phyloP scores from a whole-genome alignment of 768 basidiomycete species.

The Kwoniella sp. region DNA sequence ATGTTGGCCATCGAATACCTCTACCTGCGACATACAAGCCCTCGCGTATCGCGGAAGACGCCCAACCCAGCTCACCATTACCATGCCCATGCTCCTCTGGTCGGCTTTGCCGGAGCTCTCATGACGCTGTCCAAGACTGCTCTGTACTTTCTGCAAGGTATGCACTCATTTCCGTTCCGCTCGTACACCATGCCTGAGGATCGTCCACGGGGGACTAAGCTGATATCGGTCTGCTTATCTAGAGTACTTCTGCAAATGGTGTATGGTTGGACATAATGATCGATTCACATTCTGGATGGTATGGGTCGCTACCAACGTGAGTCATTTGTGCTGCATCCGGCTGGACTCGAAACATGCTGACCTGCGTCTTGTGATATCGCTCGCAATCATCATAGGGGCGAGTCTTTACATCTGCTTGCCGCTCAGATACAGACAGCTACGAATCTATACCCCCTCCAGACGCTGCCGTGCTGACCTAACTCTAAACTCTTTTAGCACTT shows the following conservation, averaged over 20 bases:
- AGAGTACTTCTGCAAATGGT: conserved; percentile 59
- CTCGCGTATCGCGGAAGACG: conserved; percentile 55
- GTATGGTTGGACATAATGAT: conserved; percentile 74
- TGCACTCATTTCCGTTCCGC: conserved; percentile 55
- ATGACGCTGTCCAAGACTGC: conserved; percentile 85
- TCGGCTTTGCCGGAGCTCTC: conserved; percentile 72
- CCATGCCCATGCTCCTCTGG: conserved; percentile 66
- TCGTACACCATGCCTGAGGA: background rate
- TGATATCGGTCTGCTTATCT: background rate
- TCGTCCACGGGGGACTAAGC: background rate
- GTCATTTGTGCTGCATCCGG: too few species aligned
- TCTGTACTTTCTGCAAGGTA: conserved; percentile 80
- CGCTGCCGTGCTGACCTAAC: background rate
- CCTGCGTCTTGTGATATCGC: background rate
- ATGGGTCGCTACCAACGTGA: conserved; percentile 75
- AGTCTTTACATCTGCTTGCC: conserved; percentile 1
- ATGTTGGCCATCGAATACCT: conserved; percentile 73
- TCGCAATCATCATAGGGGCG: conserved; percentile 16
- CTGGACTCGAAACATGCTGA: conserved; percentile 18
- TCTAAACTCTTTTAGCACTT: conserved; percentile 63
- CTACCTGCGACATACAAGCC: conserved; percentile 68
- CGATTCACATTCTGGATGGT: conserved; percentile 61
- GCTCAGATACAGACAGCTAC: too few species aligned
- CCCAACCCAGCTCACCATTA: conserved; percentile 22
- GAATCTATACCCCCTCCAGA: too few species aligned